A percentile compares a stretch with the other conserved stretches of the same genome.
Conservation (phyloP, 2,329 filamentous ascomycete species). For the Colletotrichum nymphaeae region DNA sequence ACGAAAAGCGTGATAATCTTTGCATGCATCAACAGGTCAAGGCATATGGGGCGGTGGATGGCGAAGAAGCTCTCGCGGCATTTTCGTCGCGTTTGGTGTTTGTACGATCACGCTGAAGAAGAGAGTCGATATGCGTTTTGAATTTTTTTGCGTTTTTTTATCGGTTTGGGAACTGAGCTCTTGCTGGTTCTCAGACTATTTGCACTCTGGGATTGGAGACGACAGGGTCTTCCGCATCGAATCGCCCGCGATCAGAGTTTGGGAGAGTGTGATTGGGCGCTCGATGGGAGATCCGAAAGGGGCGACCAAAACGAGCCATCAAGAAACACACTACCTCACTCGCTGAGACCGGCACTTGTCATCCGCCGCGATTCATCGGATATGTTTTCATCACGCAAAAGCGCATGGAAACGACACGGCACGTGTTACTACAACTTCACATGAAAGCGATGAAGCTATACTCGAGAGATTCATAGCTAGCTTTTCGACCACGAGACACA, state of each 20-base stretch:
- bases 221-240: slow-evolving; percentile 1
- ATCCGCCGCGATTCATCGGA: slow-evolving; percentile 1
- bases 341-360: background rate
- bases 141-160: slow-evolving; percentile 7
- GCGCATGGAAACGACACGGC: slow-evolving; percentile 24
- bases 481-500: slow-evolving; percentile 29
- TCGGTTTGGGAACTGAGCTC: background rate
- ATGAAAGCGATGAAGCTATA: slow-evolving; percentile 36
- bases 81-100: slow-evolving; percentile 23
- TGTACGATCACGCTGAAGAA: slow-evolving; percentile 37
- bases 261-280: slow-evolving; percentile 20
- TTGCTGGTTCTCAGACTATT: background rate
- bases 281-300: slow-evolving; percentile 34
- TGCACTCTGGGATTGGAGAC: slow-evolving; percentile 1
- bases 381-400: slow-evolving; percentile 10
- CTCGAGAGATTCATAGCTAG: slow-evolving; percentile 37
- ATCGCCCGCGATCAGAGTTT: slow-evolving; percentile 25
- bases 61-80: slow-evolving; percentile 36
- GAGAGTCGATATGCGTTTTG: slow-evolving; percentile 28
- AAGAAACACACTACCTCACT: background rate
- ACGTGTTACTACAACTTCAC: slow-evolving; percentile 17
- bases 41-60: slow-evolving; percentile 45
- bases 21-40: slow-evolving; percentile 54
- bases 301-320: slow-evolving; percentile 22
- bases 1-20: slow-evolving; percentile 54